These are phyloP conservation scores for Cercophora newfieldiana DNA, from an alignment of 495 filamentous ascomycete species.

Conservation along the genomic window DNA sequence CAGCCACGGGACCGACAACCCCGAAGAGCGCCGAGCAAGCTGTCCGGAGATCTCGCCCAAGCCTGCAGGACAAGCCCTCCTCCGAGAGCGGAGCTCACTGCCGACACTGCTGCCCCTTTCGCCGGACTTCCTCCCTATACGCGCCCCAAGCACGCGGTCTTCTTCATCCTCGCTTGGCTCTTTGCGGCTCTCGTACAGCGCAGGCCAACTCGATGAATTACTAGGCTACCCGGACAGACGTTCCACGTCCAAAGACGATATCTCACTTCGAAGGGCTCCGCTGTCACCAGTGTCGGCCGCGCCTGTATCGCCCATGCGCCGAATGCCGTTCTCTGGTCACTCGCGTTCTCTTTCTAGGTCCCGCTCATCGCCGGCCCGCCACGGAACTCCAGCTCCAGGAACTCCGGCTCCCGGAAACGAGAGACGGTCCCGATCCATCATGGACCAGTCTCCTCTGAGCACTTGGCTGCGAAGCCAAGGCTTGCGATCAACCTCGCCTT, in stretches of 20 bases:
- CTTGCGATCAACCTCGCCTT: constrained; percentile 32
- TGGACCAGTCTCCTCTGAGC: constrained; percentile 38
- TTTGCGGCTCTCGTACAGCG: constrained; percentile 42
- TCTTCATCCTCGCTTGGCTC: constrained; percentile 39
- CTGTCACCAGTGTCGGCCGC: constrained; percentile 12
- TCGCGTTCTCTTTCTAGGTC: constrained; percentile 20
- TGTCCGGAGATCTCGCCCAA: constrained; percentile 21
- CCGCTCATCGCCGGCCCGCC: constrained; percentile 22
- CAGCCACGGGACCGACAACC: neutral
- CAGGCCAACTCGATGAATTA: constrained; percentile 35
- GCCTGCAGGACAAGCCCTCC: constrained; percentile 7
- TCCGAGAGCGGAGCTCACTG: constrained; percentile 25
- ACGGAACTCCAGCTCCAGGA: constrained; percentile 9
- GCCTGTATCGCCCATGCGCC: neutral
- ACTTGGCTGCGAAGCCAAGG: constrained; percentile 47
- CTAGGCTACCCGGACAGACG: constrained; percentile 15
- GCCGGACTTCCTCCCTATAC: constrained; percentile 33
- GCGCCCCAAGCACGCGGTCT: constrained; percentile 26
- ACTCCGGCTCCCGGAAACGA: constrained; percentile 12
- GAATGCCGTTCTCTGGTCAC: constrained; percentile 7
- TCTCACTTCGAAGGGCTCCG: constrained; percentile 2
- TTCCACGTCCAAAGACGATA: constrained; percentile 11
- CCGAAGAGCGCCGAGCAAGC: constrained; percentile 27
- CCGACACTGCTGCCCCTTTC: constrained; percentile 33
- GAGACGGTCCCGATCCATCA: neutral